Evolutionary conservation across 306 rosid species (phyloP), one percentile per base, ranked within the genome.

Genomic region (Cucurbita ficifolia): DNA sequence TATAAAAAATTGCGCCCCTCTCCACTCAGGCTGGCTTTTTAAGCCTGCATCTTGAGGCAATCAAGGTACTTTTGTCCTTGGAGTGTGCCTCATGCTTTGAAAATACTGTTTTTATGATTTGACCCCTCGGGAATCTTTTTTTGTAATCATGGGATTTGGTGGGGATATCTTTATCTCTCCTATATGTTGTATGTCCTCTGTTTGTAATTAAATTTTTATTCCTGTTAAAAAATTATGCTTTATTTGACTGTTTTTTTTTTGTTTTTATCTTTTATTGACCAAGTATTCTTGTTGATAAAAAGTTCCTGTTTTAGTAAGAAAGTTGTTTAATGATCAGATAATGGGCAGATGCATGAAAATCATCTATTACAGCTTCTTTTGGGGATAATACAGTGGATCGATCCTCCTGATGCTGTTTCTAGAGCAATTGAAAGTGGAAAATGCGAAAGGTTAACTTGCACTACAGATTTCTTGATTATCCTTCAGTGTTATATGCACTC

Each of bases 311-410:
- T 80, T 50, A 76, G 19, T 63, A 71, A 77, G 46, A 82, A 56
- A 62, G 24, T 78, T 56, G 18, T 80, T 64, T 80, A 10, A 39
- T 76, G 84, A 77, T 80, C 77, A 90, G 98, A 88, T 83, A 84
- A 87, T 78, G 83, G 79, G 62, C 84, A 90, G 82, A 80, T 87
- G 92, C 92, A 85, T 64, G 96, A 88, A 81, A 86, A 63, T 77
- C 97, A 93, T 81, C 86, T 93, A 78, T 86, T 83, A 74, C 95
- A 81, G 75, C 89, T 93, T 68, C 88, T 93, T 43, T 85, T 90
- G 77, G 90, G 90, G 79, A 87, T 93, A 81, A 80, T 90, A 74
- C 90, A 81, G 79, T 93, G 98, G 98, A 87, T 93, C 33, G 94
- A 90, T 84, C 98, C 98, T 82, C 96, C 97, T 73, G 88, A 88